phyloP scores from a whole-genome alignment of 768 basidiomycete species.

The Russula abietina region DNA sequence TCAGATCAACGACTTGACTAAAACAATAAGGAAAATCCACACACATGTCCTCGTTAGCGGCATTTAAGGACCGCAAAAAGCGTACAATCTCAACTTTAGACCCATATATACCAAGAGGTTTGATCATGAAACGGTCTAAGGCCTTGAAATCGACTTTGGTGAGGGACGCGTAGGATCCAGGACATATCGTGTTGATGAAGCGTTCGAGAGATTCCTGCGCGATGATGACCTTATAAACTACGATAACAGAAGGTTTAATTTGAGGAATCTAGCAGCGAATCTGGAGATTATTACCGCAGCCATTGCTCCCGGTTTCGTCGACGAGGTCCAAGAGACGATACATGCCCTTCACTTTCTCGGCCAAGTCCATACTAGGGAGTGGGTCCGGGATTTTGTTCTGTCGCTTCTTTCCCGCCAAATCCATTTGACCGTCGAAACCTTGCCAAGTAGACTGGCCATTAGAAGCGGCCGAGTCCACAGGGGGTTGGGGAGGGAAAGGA shows the following conservation, averaged over 20 bases:
- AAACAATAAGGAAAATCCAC: slow-evolving; percentile 21
- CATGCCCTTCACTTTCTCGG: slow-evolving; percentile 36
- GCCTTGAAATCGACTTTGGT: slow-evolving; percentile 24
- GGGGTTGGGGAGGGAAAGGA: no score
- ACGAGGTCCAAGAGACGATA: slow-evolving; percentile 51
- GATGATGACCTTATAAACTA: slow-evolving; percentile 61
- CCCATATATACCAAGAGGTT: slow-evolving; percentile 54
- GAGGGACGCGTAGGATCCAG: slow-evolving; percentile 46
- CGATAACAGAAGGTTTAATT: not conserved
- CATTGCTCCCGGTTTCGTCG: slow-evolving; percentile 44
- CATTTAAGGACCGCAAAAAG: slow-evolving; percentile 36
- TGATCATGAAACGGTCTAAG: slow-evolving; percentile 41
- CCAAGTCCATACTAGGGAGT: not conserved
- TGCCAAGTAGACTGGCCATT: not conserved
- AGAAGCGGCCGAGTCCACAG: not conserved
- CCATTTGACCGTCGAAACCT: not conserved
- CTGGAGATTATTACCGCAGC: slow-evolving; percentile 39
- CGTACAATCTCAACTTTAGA: slow-evolving; percentile 45
- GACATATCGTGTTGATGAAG: slow-evolving; percentile 43
- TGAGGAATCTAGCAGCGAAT: not conserved
- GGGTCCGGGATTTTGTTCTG: no score
- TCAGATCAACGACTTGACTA: slow-evolving; percentile 27
- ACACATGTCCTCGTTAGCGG: slow-evolving; percentile 38
- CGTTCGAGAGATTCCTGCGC: slow-evolving; percentile 42
- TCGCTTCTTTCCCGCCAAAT: not conserved